A percentile compares a stretch with the other conserved stretches of the same genome.
Evolutionary conservation across 169 alveolate species (phyloP).

Genomic region (Hepatocystis sp.): DNA sequence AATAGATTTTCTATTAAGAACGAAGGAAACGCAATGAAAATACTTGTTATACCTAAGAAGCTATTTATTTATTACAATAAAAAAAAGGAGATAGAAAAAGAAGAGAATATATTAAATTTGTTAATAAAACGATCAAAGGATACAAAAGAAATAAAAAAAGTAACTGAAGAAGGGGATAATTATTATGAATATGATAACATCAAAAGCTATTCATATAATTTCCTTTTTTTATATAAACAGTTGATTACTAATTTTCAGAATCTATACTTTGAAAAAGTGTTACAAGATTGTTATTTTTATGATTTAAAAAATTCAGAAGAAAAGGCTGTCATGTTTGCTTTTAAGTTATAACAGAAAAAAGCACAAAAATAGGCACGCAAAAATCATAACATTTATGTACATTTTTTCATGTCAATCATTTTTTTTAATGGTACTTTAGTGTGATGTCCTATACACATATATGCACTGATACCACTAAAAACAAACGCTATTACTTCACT

Average conservation of each 20-base stretch:
- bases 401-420: not conserved
- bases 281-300: slow-evolving; percentile 53
- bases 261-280: slow-evolving; percentile 52
- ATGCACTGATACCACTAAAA: not conserved
- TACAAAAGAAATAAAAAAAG: slow-evolving; percentile 13
- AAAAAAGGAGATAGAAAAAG: slow-evolving; percentile 36
- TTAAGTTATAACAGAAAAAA: slow-evolving; percentile 30
- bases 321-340: slow-evolving; percentile 22
- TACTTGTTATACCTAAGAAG: slow-evolving; percentile 42
- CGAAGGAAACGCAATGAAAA: slow-evolving; percentile 34
- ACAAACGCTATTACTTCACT: too few species aligned
- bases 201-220: slow-evolving; percentile 51
- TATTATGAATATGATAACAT: slow-evolving; percentile 42
- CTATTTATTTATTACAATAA: slow-evolving; percentile 27
- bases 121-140: slow-evolving; percentile 21
- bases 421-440: not conserved
- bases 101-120: slow-evolving; percentile 64
- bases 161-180: slow-evolving; percentile 39
- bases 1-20: slow-evolving; percentile 33
- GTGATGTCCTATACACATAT: not conserved
- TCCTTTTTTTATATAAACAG: slow-evolving; percentile 42
- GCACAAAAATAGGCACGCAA: too few species aligned
- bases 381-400: not conserved
- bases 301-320: slow-evolving; percentile 43
- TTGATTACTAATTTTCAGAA: slow-evolving; percentile 26